phyloP scores from a whole-genome alignment of 2,329 filamentous ascomycete genomes.

The Metarhizium sp. region DNA sequence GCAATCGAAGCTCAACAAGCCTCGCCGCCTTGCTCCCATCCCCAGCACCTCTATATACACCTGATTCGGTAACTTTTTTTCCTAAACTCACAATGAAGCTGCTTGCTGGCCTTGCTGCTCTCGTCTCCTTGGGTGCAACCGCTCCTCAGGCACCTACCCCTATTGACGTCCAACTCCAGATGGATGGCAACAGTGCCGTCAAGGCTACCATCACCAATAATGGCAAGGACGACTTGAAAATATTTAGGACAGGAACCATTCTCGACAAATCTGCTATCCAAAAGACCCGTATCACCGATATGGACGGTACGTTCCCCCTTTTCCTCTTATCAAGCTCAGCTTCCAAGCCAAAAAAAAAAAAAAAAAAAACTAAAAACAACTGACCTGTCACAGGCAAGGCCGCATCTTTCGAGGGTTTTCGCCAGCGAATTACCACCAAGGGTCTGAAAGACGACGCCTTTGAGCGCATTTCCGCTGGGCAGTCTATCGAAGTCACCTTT shows the following conservation, averaged over 20 bases:
- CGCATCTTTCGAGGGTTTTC: conserved; percentile 43
- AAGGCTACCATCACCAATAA: conserved; percentile 45
- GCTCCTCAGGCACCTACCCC: conserved; percentile 16
- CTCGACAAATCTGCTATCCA: conserved; percentile 41
- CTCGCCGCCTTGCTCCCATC: no score
- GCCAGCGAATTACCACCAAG: conserved; percentile 35
- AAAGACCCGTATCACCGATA: conserved; percentile 38
- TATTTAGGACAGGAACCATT: conserved; percentile 44
- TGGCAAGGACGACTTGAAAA: conserved; percentile 35
- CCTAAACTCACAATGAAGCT: conserved; percentile 1
- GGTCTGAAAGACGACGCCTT: conserved; percentile 39
- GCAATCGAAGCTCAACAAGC: no score
- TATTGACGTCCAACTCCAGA: conserved; percentile 35
- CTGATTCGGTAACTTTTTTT: no score
- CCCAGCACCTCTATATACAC: no score
- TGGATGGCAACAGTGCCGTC: conserved; percentile 40
- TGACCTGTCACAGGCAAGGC: conserved; percentile 19
- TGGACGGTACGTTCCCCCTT: conserved; percentile 23
- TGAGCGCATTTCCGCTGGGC: conserved; percentile 34
- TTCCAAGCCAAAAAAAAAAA: no score
- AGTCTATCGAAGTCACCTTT: conserved; percentile 42
- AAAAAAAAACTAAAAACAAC: no score
- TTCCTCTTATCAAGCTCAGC: no score
- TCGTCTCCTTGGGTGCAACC: conserved; percentile 1
- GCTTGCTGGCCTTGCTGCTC: neutral